Conservation (phyloP, 2,329 filamentous ascomycete species). For the Emergomyces africanus region DNA sequence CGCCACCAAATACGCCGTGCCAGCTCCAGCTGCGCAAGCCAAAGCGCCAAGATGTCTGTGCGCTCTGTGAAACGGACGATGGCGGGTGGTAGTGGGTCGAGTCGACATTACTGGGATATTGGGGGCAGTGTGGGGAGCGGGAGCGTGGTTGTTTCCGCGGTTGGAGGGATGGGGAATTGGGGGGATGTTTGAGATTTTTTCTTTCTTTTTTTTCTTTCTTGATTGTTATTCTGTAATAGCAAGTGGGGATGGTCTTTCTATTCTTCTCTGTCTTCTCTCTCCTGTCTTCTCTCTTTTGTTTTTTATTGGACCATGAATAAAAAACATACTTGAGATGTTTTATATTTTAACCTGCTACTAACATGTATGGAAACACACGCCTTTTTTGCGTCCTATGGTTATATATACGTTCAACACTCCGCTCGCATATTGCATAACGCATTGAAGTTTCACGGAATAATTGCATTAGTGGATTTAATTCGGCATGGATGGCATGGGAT, state of each 20-base stretch:
- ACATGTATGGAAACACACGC: background rate
- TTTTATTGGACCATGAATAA: background rate
- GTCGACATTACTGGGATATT: conserved; percentile 85
- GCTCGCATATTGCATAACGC: no score
- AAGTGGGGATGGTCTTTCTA: background rate
- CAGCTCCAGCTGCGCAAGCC: conserved; percentile 67
- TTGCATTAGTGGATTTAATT: background rate
- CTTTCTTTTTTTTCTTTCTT: no score
- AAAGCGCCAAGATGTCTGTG: conserved; percentile 66
- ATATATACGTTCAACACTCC: no score
- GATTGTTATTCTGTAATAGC: background rate
- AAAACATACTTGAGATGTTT: background rate
- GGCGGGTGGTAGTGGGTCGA: conserved; percentile 52
- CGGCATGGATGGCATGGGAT: background rate
- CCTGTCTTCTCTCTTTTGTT: background rate
- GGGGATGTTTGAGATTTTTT: conserved; percentile 51
- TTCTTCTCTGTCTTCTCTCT: background rate
- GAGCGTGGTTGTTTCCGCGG: conserved; percentile 54
- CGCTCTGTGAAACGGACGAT: conserved; percentile 46
- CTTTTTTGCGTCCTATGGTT: background rate
- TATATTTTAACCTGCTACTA: background rate
- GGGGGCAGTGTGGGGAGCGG: conserved; percentile 68
- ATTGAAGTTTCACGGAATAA: no score
- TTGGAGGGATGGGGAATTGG: conserved; percentile 63
- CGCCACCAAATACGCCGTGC: conserved; percentile 35